Base-by-base conservation (phyloP, 768 basidiomycete genomes). In the Russula lepida region DNA sequence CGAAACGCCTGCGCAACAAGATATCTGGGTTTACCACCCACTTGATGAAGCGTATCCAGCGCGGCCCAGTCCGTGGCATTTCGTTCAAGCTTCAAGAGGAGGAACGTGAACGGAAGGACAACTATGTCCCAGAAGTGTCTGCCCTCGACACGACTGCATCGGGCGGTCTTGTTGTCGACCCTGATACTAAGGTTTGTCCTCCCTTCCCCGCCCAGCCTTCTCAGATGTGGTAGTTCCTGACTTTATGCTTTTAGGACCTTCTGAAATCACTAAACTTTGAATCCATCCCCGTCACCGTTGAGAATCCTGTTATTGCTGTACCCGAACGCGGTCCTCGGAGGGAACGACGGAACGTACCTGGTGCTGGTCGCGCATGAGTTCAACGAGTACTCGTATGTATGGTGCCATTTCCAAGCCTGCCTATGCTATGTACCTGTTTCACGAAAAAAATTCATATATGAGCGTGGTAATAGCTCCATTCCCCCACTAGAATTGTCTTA, bases 81-180 rank as follows among this genome's bases (percentile, higher is more conserved):
- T 98, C 97, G 59, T 99, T 98, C 92, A 97, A 98, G 78, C 89
- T 99, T 69, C 97, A 99, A 75, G 97, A 98, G 73, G 97, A 99
- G 77, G 97, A 99, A 79, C 84, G 97, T 64, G 97, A 99, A 78
- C 80, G 95, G 71, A 98, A 98, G 84, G 97, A 99, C 75, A 95
- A 98, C 82, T 98, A 92, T 75, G 95, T 98, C 56, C 97, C 97
- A 66, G 97, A 98, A 72, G 86, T 97, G 41, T 99, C 97, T 56
- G 97, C 97, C 43, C 89, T 99, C 66, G 90, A 95, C 74, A 85
- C 83, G 61, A 78, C 81, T 60, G 77, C 77, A 5, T 60, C 63
- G 23, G 81, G 79, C 54, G 88, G 88, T 48, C 79, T 98, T 58
- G 88, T 94, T 73, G 80, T 99, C 70, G 97, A 99, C 73, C 79